A percentile compares a stretch with the other conserved stretches of the same genome.
These are phyloP conservation scores for Phytopythium aichiense DNA, from an alignment of 352 stramenopile species.

Conservation along the genomic window DNA sequence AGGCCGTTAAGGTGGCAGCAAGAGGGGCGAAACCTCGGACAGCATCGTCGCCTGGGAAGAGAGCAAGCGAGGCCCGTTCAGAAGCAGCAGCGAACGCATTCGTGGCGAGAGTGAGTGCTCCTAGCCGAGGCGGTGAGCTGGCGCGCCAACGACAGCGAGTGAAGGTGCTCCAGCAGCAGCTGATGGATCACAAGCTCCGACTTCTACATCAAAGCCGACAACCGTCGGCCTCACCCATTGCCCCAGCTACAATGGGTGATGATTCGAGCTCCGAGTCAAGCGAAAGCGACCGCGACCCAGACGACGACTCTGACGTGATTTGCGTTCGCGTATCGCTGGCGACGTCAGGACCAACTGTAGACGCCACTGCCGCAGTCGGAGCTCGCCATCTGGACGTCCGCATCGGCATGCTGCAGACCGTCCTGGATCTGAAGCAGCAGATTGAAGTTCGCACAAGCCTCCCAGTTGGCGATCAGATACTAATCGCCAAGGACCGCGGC, in stretches of 20 bases:
- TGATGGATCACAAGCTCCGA: conserved; percentile 54
- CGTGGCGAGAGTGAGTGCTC: background rate
- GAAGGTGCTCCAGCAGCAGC: conserved; percentile 55
- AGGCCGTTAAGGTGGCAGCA: background rate
- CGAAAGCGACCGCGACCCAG: background rate
- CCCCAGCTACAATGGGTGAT: background rate
- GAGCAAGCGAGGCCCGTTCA: background rate
- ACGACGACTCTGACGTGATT: background rate
- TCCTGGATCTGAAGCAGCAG: conserved; percentile 25
- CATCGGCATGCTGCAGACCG: conserved; percentile 14
- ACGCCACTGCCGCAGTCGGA: background rate
- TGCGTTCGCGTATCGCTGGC: conserved; percentile 9
- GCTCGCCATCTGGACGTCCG: conserved; percentile 17
- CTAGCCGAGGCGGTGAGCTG: background rate
- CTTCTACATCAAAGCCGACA: conserved; percentile 19
- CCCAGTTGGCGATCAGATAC: conserved; percentile 25
- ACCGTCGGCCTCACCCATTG: background rate
- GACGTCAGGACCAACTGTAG: background rate
- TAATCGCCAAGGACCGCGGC: conserved; percentile 15
- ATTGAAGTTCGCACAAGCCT: conserved; percentile 16
- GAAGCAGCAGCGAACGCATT: background rate
- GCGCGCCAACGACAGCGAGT: conserved; percentile 52
- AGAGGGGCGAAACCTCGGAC: background rate
- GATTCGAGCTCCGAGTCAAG: background rate
- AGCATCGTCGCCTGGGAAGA: background rate